Evolutionary conservation across 202 grass and related monocot genomes (phyloP).

Genomic region (Hordeum pubiflorum): DNA sequence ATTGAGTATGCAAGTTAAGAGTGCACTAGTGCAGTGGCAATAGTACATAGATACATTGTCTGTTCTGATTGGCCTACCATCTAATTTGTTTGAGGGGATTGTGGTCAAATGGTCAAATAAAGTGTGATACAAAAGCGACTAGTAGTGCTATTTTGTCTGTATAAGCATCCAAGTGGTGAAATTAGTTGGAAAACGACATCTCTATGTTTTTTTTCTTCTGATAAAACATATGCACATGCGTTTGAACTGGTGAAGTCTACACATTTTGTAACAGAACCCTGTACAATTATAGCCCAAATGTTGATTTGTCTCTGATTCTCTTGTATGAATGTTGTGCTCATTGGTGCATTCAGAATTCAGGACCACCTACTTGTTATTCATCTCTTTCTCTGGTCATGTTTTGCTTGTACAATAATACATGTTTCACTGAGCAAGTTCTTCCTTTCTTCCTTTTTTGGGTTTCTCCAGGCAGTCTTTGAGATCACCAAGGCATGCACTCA

Average conservation of each 20-base stretch:
- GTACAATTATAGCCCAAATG: not conserved
- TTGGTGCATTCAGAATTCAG: not conserved
- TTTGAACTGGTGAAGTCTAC: not conserved
- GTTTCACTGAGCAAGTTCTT: conserved; percentile 13
- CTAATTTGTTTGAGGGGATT: not conserved
- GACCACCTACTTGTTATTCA: not conserved
- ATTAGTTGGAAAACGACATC: not conserved
- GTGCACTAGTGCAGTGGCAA: not conserved
- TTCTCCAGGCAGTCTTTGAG: conserved; percentile 71
- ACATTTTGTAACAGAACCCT: conserved; percentile 1
- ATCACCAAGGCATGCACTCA: conserved; percentile 66
- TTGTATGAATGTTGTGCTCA: not conserved
- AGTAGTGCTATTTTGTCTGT: not conserved
- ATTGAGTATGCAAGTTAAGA: not conserved
- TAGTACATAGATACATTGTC: not conserved
- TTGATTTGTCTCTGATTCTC: not conserved
- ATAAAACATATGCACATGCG: not conserved
- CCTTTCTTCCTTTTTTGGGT: conserved; percentile 19
- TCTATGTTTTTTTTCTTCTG: not conserved
- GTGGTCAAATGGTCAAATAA: not conserved
- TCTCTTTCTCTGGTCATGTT: not conserved
- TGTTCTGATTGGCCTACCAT: not conserved
- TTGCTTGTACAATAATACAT: not conserved
- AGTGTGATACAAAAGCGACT: not conserved
- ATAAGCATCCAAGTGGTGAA: not conserved